Conservation (phyloP, 106 monocot species). For the Acanthochlamys bracteata region DNA sequence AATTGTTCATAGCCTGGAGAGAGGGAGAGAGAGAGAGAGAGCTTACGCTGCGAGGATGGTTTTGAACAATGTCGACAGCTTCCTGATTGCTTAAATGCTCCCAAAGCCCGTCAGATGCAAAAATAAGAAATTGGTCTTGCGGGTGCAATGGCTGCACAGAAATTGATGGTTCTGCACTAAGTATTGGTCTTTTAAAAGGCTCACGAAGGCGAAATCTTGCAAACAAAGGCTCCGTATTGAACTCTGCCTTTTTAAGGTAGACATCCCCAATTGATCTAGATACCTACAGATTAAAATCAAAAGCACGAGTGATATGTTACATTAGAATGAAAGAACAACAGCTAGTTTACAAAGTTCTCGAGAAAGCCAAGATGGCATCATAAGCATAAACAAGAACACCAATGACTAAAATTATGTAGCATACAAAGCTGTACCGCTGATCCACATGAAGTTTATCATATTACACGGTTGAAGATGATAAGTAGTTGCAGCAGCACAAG, state of each 20-base stretch:
- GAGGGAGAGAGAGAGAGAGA: background rate
- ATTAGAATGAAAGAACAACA: no score
- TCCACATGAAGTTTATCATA: no score
- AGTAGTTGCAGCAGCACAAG: no score
- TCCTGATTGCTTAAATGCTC: slow-evolving; percentile 76
- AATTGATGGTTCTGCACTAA: slow-evolving; percentile 66
- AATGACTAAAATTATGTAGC: no score
- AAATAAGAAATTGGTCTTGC: slow-evolving; percentile 63
- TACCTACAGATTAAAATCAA: slow-evolving; percentile 28
- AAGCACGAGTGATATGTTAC: background rate
- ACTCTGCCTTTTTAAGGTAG: slow-evolving; percentile 59
- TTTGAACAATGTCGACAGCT: slow-evolving; percentile 67
- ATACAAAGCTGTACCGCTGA: no score
- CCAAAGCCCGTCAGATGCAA: slow-evolving; percentile 84
- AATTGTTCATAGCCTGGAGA: no score
- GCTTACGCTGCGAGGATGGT: slow-evolving; percentile 53
- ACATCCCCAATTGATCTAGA: slow-evolving; percentile 72
- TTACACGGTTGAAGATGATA: no score
- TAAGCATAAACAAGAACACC: no score
- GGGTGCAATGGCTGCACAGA: slow-evolving; percentile 48
- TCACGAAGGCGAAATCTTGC: slow-evolving; percentile 62
- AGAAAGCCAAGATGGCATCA: no score
- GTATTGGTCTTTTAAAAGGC: slow-evolving; percentile 52
- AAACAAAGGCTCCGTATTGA: slow-evolving; percentile 53
- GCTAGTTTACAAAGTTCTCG: no score